Base-by-base conservation (phyloP, 768 basidiomycete genomes). In the Chalciporus pseudorubinellus region DNA sequence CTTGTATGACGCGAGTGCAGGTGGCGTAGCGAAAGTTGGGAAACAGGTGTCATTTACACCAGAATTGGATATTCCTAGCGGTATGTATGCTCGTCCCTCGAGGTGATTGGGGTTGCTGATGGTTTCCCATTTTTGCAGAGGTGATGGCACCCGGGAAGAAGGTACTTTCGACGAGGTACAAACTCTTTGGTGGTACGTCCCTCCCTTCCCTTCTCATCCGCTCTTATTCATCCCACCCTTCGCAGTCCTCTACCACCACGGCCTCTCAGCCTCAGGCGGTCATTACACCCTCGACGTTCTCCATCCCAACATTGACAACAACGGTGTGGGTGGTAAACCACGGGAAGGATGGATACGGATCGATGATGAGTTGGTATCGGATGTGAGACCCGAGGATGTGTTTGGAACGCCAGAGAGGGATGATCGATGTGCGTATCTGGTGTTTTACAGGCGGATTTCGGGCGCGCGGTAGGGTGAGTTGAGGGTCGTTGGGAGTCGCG, bases 241-340 rank as follows among this genome's bases (percentile, higher is more conserved):
- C 26, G 11, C 57, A 90, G 95, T 85, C 9, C 72, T 98, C 12
- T 98, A 98, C 68, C 95, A 99, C 67, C 95, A 99, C 59, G 95
- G 95, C 2, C 74, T 77, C 24, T 89, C 90, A 7, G 92, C 95
- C 0, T 85, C 86, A 1, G 93, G 94, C 3, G 95, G 95, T 1
- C 95, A 98, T 69, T 98, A 98, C 72, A 98, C 95, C 3, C 81
- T 95, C 42, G 89, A 93, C 60, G 88, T 95, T 10, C 73, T 95
- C 2, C 86, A 91, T 59, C 88, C 87, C 3, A 80, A 80, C 56
- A 77, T 84, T 31, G 81, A 78, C 66, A 71, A 77, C 10, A 62
- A 56, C 49, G n/a, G 50, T 5, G 26, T 39, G 9, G 60, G 60
- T 6, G 50, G 53, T 9, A 65, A 59, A 22, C 72, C 75, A 2